These are phyloP conservation scores for Annulohypoxylon maeteangense DNA, from an alignment of 495 filamentous ascomycete genomes.

Conservation along the genomic window DNA sequence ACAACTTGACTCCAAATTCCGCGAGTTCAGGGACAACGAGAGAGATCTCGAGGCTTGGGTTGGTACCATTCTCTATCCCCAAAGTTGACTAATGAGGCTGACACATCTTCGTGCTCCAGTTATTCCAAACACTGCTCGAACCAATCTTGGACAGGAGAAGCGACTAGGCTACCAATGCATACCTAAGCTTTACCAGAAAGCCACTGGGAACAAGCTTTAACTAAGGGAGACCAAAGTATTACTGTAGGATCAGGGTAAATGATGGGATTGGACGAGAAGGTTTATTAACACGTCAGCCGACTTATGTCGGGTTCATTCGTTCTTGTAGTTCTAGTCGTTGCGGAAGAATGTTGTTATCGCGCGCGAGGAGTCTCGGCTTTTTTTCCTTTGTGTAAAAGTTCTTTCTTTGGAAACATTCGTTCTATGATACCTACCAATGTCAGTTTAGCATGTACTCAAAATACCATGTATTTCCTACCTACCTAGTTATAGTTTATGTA, in stretches of 20 bases:
- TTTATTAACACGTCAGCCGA: background rate
- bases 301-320: background rate
- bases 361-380: background rate
- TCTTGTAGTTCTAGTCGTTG: background rate
- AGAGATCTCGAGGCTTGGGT: slow-evolving; percentile 38
- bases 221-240: background rate
- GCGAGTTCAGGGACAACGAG: slow-evolving; percentile 32
- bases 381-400: background rate
- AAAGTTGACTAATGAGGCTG: background rate
- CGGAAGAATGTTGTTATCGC: slow-evolving; percentile 7
- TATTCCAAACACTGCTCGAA: slow-evolving; percentile 36
- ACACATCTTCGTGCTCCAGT: background rate
- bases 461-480: slow-evolving; percentile 1
- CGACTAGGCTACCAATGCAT: background rate
- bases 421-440: background rate
- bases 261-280: background rate
- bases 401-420: background rate
- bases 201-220: background rate
- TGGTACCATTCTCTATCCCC: background rate
- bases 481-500: background rate
- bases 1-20: slow-evolving; percentile 31
- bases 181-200: background rate
- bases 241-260: background rate
- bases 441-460: background rate
- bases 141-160: slow-evolving; percentile 27